Evolutionary conservation across 352 stramenopile genomes (phyloP).

Genomic region (Globisporangium ultimum): DNA sequence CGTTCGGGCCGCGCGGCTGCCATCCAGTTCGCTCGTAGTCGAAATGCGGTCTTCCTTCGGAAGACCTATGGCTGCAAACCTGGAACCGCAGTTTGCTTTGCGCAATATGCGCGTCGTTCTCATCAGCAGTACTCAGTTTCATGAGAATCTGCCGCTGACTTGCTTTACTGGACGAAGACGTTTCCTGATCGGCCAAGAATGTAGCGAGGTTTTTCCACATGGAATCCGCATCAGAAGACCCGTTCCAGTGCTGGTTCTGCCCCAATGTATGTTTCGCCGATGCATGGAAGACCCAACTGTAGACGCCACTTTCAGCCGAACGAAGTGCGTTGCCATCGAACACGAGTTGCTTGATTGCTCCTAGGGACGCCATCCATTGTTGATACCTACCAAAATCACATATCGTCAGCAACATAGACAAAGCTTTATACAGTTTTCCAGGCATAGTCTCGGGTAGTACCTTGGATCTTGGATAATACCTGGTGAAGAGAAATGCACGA

Average conservation of each 20-base stretch:
- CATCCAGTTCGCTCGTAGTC: conserved; percentile 47
- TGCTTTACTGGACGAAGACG: conserved; percentile 3
- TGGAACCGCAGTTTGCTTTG: conserved; percentile 51
- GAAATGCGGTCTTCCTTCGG: conserved; percentile 10
- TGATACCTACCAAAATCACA: conserved; percentile 20
- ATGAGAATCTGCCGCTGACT: conserved; percentile 33
- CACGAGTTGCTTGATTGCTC: conserved; percentile 36
- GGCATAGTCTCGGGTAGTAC: conserved; percentile 10
- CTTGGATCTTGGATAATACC: conserved; percentile 22
- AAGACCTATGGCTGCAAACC: conserved; percentile 14
- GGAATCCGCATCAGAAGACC: conserved; percentile 2
- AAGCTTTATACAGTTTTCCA: background rate
- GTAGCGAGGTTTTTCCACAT: conserved; percentile 7
- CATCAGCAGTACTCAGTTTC: conserved; percentile 4
- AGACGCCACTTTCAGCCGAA: conserved; percentile 29
- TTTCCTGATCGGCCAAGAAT: conserved; percentile 4
- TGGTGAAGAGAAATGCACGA: conserved; percentile 51
- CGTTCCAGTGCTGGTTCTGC: conserved; percentile 8
- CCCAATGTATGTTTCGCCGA: conserved; percentile 29
- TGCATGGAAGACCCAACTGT: conserved; percentile 50
- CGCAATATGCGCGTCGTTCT: conserved; percentile 31
- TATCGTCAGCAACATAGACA: background rate
- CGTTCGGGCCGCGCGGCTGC: conserved; percentile 14
- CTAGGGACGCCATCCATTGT: conserved; percentile 21
- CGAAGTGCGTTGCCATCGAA: conserved; percentile 41